phyloP scores from a whole-genome alignment of 1,139 yeast genomes.

The Debaryomyces sp. region DNA sequence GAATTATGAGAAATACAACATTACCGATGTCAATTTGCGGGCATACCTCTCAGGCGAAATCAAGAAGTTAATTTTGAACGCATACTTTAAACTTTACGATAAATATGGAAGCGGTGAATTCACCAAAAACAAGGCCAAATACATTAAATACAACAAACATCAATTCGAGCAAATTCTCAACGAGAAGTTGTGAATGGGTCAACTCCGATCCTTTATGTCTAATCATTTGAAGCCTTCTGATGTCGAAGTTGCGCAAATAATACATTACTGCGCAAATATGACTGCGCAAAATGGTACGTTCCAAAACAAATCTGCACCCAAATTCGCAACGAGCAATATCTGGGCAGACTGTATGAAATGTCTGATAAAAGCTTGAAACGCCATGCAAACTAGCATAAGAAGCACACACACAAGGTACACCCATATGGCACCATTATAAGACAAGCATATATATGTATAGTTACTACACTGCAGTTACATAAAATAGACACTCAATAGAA shows the following conservation, averaged over 20 bases:
- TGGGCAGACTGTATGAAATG: not conserved
- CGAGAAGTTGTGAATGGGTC: slow-evolving; percentile 26
- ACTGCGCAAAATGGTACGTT: not conserved
- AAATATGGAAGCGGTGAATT: slow-evolving; percentile 72
- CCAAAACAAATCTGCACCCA: not conserved
- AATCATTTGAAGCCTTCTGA: not conserved
- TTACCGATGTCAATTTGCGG: slow-evolving; percentile 68
- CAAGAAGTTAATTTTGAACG: slow-evolving; percentile 69
- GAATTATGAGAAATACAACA: slow-evolving; percentile 62
- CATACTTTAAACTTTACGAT: slow-evolving; percentile 83
- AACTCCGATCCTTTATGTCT: not conserved
- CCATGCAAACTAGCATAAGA: not conserved
- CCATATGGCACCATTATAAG: not conserved
- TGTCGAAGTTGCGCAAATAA: not conserved
- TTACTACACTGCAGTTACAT: not conserved
- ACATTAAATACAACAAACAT: slow-evolving; percentile 69
- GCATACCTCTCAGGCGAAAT: slow-evolving; percentile 66
- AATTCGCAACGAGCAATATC: not conserved
- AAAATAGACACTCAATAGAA: not conserved
- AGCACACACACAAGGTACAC: not conserved
- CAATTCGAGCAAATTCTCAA: slow-evolving; percentile 56
- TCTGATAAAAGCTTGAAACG: not conserved
- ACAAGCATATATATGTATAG: not conserved
- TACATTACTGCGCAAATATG: not conserved
- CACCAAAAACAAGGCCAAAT: slow-evolving; percentile 71